Conservation (phyloP, 2,329 filamentous ascomycete genomes). For the Zymoseptoria ardabiliae region DNA sequence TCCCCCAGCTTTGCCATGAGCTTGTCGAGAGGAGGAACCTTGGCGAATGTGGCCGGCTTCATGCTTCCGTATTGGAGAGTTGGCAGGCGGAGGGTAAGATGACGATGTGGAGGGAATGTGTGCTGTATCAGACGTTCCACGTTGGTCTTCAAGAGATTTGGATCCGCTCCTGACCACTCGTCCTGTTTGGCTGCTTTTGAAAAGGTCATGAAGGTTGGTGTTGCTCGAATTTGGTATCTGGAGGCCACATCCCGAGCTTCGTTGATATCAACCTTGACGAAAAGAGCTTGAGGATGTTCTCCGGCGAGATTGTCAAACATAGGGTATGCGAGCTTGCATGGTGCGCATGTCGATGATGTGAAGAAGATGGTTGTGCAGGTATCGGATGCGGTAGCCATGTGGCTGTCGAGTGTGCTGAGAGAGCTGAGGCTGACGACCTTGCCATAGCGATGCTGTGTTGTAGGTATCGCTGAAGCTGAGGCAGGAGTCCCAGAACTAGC, state of each 20-base stretch:
- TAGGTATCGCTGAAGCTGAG: neutral
- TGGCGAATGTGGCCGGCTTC: constrained; percentile 67
- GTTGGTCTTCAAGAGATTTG: constrained; percentile 59
- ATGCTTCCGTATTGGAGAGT: constrained; percentile 57
- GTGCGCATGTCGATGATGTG: constrained; percentile 77
- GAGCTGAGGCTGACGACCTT: constrained; percentile 56
- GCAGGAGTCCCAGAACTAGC: neutral
- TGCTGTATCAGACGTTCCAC: constrained; percentile 67
- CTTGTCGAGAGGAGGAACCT: constrained; percentile 76
- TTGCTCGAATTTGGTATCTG: constrained; percentile 63
- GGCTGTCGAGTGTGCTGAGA: constrained; percentile 52
- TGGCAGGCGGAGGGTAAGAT: constrained; percentile 63
- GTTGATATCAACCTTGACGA: constrained; percentile 79
- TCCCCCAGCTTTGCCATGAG: constrained; percentile 69
- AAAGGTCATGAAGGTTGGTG: constrained; percentile 85
- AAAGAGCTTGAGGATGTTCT: constrained; percentile 59
- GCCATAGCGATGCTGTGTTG: constrained; percentile 26
- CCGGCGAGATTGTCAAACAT: constrained; percentile 72
- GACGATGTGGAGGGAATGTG: constrained; percentile 68
- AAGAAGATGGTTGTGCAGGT: constrained; percentile 84
- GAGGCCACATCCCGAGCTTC: constrained; percentile 53
- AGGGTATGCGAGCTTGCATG: constrained; percentile 78
- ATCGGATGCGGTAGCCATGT: constrained; percentile 52
- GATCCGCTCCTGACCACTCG: constrained; percentile 73
- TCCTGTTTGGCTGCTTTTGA: constrained; percentile 67